These are phyloP conservation scores for Dictyostelium discoideum DNA, from an alignment of 78 protist species.

Conservation along the genomic window DNA sequence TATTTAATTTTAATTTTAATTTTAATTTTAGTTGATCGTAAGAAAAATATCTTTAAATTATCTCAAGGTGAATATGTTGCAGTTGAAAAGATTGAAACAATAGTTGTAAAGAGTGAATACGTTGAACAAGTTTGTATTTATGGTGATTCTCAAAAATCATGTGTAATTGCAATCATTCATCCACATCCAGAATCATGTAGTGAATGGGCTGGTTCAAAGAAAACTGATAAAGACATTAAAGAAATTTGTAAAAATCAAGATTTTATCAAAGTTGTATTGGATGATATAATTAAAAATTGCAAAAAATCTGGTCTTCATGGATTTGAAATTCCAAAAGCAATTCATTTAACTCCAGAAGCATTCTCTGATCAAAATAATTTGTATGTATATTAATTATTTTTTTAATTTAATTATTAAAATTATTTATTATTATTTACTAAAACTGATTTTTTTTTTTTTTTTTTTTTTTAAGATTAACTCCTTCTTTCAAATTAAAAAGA, in stretches of 20 bases:
- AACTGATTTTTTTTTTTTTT: neutral
- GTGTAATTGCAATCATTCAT: constrained; percentile 33
- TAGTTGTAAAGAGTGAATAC: constrained; percentile 2
- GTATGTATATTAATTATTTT: neutral
- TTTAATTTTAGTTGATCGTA: constrained; percentile 88
- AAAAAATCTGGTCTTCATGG: constrained; percentile 39
- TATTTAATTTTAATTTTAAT: too few species aligned
- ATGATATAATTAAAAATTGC: constrained; percentile 20
- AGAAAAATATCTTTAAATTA: constrained; percentile 96
- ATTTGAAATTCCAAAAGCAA: constrained; percentile 74
- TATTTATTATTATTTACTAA: neutral
- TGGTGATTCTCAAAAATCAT: constrained; percentile 61
- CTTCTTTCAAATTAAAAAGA: constrained; percentile 86
- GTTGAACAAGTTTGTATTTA: constrained; percentile 68
- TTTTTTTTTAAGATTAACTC: constrained; percentile 61
- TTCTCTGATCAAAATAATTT: constrained; percentile 77
- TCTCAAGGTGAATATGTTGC: constrained; percentile 98
- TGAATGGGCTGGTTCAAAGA: constrained; percentile 36
- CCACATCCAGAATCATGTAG: constrained; percentile 46
- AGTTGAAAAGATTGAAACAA: constrained; percentile 84
- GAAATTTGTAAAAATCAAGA: constrained; percentile 26
- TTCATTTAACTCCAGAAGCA: constrained; percentile 35
- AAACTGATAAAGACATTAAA: neutral
- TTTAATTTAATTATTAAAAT: too few species aligned
- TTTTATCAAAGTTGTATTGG: neutral